Conservation (phyloP, 176 grass and related monocot species). For the Panicum miliaceum region DNA sequence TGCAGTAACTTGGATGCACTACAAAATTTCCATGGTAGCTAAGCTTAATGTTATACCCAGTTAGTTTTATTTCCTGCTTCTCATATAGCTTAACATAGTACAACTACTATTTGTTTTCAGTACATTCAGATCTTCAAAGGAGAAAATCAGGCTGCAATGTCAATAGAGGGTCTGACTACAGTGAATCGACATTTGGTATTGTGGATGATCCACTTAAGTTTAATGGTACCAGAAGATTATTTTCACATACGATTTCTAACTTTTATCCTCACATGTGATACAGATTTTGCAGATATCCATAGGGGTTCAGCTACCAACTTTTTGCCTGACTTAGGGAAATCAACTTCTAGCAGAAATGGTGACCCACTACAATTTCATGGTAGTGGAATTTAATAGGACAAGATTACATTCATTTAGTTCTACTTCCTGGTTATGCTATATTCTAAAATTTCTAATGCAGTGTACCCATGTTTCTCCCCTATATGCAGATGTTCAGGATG, state of each 20-base stretch:
- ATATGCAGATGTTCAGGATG: constrained; percentile 42
- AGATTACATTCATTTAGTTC: neutral
- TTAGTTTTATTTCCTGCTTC: constrained; percentile 17
- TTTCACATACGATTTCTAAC: constrained; percentile 36
- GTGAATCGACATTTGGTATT: constrained; percentile 5
- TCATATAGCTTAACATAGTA: constrained; percentile 25
- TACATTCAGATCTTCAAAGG: constrained; percentile 24
- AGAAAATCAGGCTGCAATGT: neutral
- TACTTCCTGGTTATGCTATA: constrained; percentile 23
- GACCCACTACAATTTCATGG: constrained; percentile 36
- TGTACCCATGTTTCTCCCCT: constrained; percentile 6
- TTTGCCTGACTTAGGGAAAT: constrained; percentile 29
- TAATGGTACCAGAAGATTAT: constrained; percentile 23
- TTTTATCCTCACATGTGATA: neutral
- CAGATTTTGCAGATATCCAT: constrained; percentile 44
- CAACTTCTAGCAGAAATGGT: constrained; percentile 14
- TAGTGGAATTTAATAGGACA: constrained; percentile 23
- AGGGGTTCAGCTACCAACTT: constrained; percentile 14
- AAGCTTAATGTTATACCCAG: constrained; percentile 9
- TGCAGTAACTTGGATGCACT: constrained; percentile 27
- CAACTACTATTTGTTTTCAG: neutral
- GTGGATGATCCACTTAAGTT: constrained; percentile 9
- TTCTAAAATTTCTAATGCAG: neutral
- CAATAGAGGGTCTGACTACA: constrained; percentile 5
- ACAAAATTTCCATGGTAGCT: constrained; percentile 46